Percentiles rank a stretch among this genome's conserved stretches.
Evolutionary conservation across 2,329 filamentous ascomycete species (phyloP).

Genomic region (Paraphaeosphaeria minitans): DNA sequence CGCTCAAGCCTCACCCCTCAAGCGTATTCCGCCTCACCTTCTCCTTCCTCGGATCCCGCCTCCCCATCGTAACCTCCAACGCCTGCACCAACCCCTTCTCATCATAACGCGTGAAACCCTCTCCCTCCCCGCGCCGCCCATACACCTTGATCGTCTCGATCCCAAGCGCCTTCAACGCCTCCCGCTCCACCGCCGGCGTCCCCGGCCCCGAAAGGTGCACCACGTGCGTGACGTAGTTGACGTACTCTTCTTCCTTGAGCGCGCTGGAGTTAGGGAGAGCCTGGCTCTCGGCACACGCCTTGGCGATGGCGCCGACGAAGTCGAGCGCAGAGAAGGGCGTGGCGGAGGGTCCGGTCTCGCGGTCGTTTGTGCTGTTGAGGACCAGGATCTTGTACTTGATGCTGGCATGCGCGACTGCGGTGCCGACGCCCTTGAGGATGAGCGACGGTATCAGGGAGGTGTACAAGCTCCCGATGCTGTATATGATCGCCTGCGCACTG

Average conservation of each 20-base stretch:
- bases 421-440: constrained; percentile 76
- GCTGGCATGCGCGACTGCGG: constrained; percentile 60
- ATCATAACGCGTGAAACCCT: constrained; percentile 71
- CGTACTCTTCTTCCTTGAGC: constrained; percentile 55
- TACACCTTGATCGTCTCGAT: constrained; percentile 80
- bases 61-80: constrained; percentile 76
- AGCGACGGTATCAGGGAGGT: constrained; percentile 86
- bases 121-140: constrained; percentile 65
- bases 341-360: constrained; percentile 77
- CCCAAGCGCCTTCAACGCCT: constrained; percentile 66
- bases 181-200: constrained; percentile 72
- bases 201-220: constrained; percentile 76
- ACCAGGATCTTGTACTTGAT: constrained; percentile 78
- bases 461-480: constrained; percentile 92
- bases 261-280: constrained; percentile 8
- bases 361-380: constrained; percentile 80
- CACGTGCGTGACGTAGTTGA: constrained; percentile 79
- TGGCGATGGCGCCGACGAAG: constrained; percentile 79
- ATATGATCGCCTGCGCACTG: constrained; percentile 72
- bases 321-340: constrained; percentile 74
- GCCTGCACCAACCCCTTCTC: constrained; percentile 74
- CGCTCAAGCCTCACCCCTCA: no score
- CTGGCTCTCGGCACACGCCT: constrained; percentile 65
- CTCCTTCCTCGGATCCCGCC: constrained; percentile 56
- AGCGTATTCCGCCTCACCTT: constrained; percentile 14